Evolutionary conservation across 768 basidiomycete genomes (phyloP).

Genomic region (Tephrocybe sp.): DNA sequence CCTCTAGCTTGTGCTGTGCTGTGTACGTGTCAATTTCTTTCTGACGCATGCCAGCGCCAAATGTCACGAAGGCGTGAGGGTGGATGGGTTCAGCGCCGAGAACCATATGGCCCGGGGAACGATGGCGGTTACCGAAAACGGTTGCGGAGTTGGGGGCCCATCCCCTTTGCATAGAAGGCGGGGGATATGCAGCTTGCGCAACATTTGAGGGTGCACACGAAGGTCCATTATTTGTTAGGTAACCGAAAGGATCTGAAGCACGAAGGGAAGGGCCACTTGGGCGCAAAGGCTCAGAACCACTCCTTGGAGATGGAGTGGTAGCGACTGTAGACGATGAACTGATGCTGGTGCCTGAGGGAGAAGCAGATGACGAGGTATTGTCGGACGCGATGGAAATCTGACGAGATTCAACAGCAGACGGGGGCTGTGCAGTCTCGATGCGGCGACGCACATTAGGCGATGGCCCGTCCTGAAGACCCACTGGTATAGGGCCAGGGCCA

Average conservation of each 20-base stretch:
- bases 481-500: constrained; percentile 29
- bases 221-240: constrained; percentile 43
- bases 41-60: constrained; percentile 84
- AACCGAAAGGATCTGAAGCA: constrained; percentile 59
- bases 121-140: constrained; percentile 27
- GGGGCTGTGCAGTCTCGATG: constrained; percentile 21
- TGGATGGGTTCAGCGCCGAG: constrained; percentile 63
- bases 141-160: constrained; percentile 29
- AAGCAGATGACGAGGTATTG: constrained; percentile 16
- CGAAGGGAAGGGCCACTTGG: constrained; percentile 15
- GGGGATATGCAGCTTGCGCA: constrained; percentile 22
- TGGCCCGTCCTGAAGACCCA: constrained; percentile 25
- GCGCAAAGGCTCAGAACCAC: constrained; percentile 4
- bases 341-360: constrained; percentile 17
- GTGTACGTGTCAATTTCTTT: constrained; percentile 83
- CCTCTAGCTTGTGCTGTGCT: constrained; percentile 65
- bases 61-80: constrained; percentile 77
- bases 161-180: constrained; percentile 35
- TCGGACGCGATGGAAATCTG: constrained; percentile 19
- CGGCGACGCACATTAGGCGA: constrained; percentile 37
- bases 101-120: constrained; percentile 32
- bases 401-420: not conserved
- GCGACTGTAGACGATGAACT: constrained; percentile 24
- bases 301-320: constrained; percentile 28
- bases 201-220: constrained; percentile 28